A percentile compares a stretch with the other conserved stretches of the same genome.
Conservation (phyloP, 1,284 basidiomycete genomes). For the Thecaphora thlaspeos region DNA sequence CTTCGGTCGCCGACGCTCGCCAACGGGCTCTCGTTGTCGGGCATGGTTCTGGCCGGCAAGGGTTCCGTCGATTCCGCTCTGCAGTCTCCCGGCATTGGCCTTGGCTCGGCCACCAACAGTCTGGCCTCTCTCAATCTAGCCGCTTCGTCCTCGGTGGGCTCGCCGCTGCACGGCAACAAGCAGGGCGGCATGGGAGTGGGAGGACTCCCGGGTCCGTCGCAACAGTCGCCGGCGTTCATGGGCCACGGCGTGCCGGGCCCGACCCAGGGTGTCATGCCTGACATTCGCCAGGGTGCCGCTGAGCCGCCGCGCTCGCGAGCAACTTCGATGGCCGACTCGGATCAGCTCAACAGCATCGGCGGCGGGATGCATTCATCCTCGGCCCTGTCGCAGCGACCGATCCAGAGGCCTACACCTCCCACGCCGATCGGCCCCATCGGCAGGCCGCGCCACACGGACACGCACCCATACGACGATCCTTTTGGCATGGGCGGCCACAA, state of each 20-base stretch:
- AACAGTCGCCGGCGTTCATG: too few relatives aligned
- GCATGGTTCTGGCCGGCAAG: slow-evolving; percentile 19
- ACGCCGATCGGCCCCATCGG: slow-evolving; percentile 55
- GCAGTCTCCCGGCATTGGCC: slow-evolving; percentile 21
- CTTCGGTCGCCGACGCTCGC: slow-evolving; percentile 35
- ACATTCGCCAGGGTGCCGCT: neutral
- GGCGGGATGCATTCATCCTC: slow-evolving; percentile 30
- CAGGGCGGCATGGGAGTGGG: too few relatives aligned
- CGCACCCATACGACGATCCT: slow-evolving; percentile 27
- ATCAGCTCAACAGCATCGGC: slow-evolving; percentile 27
- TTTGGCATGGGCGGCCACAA: slow-evolving; percentile 24
- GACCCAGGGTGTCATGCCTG: too few relatives aligned
- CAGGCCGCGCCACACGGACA: slow-evolving; percentile 39
- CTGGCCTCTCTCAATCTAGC: slow-evolving; percentile 41
- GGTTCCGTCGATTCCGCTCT: slow-evolving; percentile 20
- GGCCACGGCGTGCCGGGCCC: too few relatives aligned
- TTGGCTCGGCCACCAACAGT: slow-evolving; percentile 28
- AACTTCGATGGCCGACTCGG: slow-evolving; percentile 26
- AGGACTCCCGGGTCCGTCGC: too few relatives aligned
- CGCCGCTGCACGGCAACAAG: neutral
- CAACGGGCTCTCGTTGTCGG: slow-evolving; percentile 27
- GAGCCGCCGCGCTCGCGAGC: slow-evolving; percentile 31
- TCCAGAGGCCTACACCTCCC: slow-evolving; percentile 26
- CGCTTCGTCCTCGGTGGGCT: slow-evolving; percentile 15
- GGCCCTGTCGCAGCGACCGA: slow-evolving; percentile 31